Conservation (phyloP, 352 stramenopile species). For the Phytophthora multivora region DNA sequence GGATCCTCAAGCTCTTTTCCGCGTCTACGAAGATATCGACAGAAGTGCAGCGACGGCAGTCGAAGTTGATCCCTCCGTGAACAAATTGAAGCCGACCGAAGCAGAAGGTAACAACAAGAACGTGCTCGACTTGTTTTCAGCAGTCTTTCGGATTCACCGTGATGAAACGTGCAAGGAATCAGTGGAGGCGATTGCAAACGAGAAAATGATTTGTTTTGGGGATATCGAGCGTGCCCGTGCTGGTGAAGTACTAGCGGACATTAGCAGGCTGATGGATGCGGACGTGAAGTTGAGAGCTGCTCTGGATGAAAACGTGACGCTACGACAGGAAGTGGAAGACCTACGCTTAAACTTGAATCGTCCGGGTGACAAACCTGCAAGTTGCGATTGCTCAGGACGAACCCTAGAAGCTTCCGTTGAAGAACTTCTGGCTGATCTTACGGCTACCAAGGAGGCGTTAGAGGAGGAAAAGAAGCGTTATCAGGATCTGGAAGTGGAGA, state of each 20-base stretch:
- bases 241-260: conserved; percentile 38
- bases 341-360: conserved; percentile 25
- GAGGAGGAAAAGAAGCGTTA: conserved; percentile 23
- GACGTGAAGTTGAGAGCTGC: conserved; percentile 27
- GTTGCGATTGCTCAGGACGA: conserved; percentile 19
- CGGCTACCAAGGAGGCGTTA: conserved; percentile 21
- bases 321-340: conserved; percentile 53
- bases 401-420: background rate
- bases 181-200: conserved; percentile 25
- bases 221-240: conserved; percentile 30
- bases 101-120: conserved; percentile 17
- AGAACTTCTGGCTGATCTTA: conserved; percentile 27
- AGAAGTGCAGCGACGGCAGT: conserved; percentile 4
- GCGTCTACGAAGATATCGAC: conserved; percentile 28
- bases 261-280: conserved; percentile 30
- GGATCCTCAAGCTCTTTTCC: conserved; percentile 39
- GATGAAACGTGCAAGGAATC: conserved; percentile 23
- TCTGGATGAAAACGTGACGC: conserved; percentile 43
- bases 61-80: conserved; percentile 4
- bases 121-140: conserved; percentile 40
- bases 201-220: conserved; percentile 24
- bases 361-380: background rate
- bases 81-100: background rate
- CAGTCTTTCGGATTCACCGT: conserved; percentile 34
- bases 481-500: conserved; percentile 27